These are phyloP conservation scores for Trichosporon sp. DNA, from an alignment of 1,284 basidiomycete species.

Conservation along the genomic window DNA sequence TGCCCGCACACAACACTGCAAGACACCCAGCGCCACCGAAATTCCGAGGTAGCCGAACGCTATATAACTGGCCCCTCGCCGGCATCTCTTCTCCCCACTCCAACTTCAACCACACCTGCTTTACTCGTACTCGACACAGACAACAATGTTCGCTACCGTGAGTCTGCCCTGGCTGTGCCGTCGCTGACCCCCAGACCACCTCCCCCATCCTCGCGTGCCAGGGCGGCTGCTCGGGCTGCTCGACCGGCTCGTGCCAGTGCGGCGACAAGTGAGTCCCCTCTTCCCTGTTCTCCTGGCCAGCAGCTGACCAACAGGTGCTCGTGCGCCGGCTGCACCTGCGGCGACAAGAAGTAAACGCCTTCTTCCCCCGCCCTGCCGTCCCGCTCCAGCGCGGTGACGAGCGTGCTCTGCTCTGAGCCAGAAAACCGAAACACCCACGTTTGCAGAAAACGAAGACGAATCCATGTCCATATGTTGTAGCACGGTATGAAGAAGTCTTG, in stretches of 20 bases:
- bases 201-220: neutral
- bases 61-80: neutral
- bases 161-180: neutral
- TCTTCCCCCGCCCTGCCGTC: neutral
- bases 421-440: neutral
- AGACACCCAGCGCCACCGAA: neutral
- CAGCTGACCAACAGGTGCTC: neutral
- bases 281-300: neutral
- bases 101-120: neutral
- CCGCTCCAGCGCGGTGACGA: no score
- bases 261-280: neutral
- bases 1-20: no score
- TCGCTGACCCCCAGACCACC: neutral
- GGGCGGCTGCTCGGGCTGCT: slow-evolving; percentile 1
- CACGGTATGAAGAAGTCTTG: neutral
- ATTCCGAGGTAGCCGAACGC: neutral
- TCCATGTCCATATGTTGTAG: neutral
- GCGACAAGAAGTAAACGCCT: neutral
- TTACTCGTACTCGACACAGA: neutral
- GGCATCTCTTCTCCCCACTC: neutral
- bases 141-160: slow-evolving; percentile 1
- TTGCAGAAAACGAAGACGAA: neutral
- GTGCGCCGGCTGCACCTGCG: slow-evolving; percentile 1
- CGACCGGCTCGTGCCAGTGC: neutral
- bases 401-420: no score